Evolutionary conservation across 2,329 filamentous ascomycete genomes (phyloP), one percentile per base, ranked within the genome.

Genomic region (Nigrograna mackinnonii): DNA sequence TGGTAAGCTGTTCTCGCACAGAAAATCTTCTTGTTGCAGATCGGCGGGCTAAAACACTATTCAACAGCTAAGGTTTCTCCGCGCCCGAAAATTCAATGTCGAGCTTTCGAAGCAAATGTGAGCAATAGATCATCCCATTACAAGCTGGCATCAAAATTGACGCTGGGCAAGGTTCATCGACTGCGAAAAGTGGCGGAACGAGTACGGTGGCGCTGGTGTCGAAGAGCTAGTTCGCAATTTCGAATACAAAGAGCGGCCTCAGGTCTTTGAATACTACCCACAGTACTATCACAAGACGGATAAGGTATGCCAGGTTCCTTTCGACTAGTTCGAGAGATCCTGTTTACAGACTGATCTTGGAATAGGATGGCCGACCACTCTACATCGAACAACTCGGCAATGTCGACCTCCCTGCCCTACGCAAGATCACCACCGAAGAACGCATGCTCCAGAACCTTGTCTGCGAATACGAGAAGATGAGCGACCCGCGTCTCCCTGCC

Each of bases 281-380:
- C 94, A 99, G 75, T 99, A 94, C 79, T 99, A 99, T 78, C 94
- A 99, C 82, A 96, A 96, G 78, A 92, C 85, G 11, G 89, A 94
- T 74, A 91, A 90, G 70, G 79, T 81, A 66, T 16, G 64, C 50
- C 28, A 26, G 11, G 9, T 4, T 24, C 4, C 6, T 34, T 13
- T n/a, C 41, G 6, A 6, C 11, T 7, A 6, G 14, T 26, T 37
- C 13, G 18, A 11, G 3, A 17, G 9, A 22, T 31, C 19, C 11
- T 28, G 19, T n/a, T n/a, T n/a, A n/a, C n/a, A 22, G 18, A 26
- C 19, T 2, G 21, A 37, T 19, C 36, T 19, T 32, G 12, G 13
- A 31, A 35, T 54, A 96, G 91, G 94, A 97, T 75, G 94, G 94
- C 58, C 88, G 94, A 57, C 94, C 94, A 39, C 84, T 97, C 54